Base-by-base conservation (phyloP, 129 eudicot genomes). In the Escallonia rubra region DNA sequence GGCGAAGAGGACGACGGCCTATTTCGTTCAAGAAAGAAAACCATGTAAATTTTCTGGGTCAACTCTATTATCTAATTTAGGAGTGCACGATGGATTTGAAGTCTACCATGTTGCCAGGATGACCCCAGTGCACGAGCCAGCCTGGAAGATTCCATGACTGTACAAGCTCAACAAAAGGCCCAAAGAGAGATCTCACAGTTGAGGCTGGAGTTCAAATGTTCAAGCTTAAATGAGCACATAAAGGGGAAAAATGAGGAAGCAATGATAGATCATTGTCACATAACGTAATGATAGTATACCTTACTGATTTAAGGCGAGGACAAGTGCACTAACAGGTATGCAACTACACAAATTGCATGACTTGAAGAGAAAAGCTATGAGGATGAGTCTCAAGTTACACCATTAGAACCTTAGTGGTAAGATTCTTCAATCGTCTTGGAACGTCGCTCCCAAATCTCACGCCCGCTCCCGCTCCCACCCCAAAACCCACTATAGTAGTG, bases 61-160 rank as follows among this genome's bases (percentile, higher is more conserved):
- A 23, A 23, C 34, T 23, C 34, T 23, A 0, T 23, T 23, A 0
- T 23, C 34, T 23, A 23, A 23, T 23, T 23, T 23, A n/a, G 7
- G 10, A 57, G 41, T 4, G 5, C 58, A 2, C 5, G 56, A 10
- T 64, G 41, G 14, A 68, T 73, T n/a, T 7, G 51, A 50, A 58
- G 40, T 23, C 4, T 84, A 89, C 96, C 98, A 89, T 93, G 88
- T 93, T 93, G 8, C 98, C 98, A 34, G 98, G 98, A 61, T 93
- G 98, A 48, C 98, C 96, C 98, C 98, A 89, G 55, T 93, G 96
- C 11, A 93, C 96, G 42, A 89, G 98, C 96, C 98, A 93, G 15
- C 65, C 95, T 0, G 98, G 98, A 10, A 93, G 96, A 82, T 74
- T 65, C 65, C 15, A 89, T 58, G 98, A 65, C 68, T 93, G 83